Evolutionary conservation across 2,329 filamentous ascomycete species (phyloP), one percentile per base, ranked within the genome.

Genomic region (Bipolaris victoriae): DNA sequence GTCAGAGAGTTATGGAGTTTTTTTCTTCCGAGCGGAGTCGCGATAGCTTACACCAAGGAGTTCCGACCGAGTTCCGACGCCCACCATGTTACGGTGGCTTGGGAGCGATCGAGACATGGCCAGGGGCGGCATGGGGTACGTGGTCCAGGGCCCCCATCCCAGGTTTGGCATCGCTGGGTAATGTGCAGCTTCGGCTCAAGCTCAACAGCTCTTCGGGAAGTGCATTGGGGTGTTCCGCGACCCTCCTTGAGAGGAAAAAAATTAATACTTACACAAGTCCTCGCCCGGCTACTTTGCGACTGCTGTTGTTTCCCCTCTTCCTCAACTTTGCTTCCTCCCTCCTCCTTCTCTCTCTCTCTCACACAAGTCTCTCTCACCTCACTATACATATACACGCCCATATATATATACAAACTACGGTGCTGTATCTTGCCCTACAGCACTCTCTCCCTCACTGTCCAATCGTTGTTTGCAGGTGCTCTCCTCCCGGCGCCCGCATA

Each of bases 171-270:
- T 68, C 62, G 68, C 66, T 64, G 67, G 18, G 65, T 31, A 65
- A 68, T 68, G 65, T 47, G 62, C 35, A 53, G 52, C 62, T 47
- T 40, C 57, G 72, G 71, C 63, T 64, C 70, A 69, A 66, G 71
- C 72, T 73, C 73, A 73, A 75, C 72, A 73, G 65, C 63, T 67
- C 66, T 70, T 57, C 50, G 65, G 71, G 67, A 67, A 65, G 59
- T 65, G 70, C 70, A 43, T 68, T 72, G 72, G 71, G 69, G 61
- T 60, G 53, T 56, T 67, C 64, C 61, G 59, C 50, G 22, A 52
- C 36, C 31, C 33, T 49, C 29, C 55, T 58, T 57, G 24, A 26
- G 7, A 26, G 6, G 63, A 70, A 68, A 44, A 70, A 68, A 44
- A 35, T 35, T 51, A 67, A 67, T 67, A 72, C 59, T 54, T 54